These are phyloP conservation scores for Paulinella micropora DNA, from an alignment of 78 protist genomes.

Conservation along the genomic window DNA sequence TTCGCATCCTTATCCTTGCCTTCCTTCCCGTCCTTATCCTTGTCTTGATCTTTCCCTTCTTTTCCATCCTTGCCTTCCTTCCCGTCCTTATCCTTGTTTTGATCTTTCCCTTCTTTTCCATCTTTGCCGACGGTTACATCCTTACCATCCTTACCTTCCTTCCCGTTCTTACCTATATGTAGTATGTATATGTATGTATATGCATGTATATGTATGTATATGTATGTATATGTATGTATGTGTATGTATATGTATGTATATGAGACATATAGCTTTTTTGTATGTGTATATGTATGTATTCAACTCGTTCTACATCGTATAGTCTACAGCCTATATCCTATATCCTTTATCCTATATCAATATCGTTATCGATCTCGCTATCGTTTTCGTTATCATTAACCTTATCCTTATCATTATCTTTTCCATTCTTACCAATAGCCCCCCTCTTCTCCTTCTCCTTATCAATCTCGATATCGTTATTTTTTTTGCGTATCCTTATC, in stretches of 20 bases:
- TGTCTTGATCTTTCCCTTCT: background rate
- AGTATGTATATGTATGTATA: background rate
- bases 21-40: background rate
- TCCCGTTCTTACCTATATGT: background rate
- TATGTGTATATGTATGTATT: background rate
- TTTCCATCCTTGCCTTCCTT: background rate
- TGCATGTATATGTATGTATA: background rate
- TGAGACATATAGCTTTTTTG: background rate
- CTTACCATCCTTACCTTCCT: background rate
- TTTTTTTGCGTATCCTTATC: background rate
- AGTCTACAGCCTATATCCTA: background rate
- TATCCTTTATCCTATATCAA: background rate
- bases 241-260: background rate
- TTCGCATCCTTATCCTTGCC: background rate
- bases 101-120: background rate
- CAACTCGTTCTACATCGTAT: background rate
- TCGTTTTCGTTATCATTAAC: background rate
- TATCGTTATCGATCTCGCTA: background rate
- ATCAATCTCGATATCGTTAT: background rate
- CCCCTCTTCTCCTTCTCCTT: background rate
- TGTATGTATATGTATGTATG: background rate
- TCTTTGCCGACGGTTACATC: background rate
- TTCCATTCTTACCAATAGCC: background rate
- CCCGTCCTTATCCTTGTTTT: background rate
- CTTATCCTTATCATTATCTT: background rate